phyloP scores from a whole-genome alignment of 108 stramenopile genomes.

The Pseudonitzschia multiseries region DNA sequence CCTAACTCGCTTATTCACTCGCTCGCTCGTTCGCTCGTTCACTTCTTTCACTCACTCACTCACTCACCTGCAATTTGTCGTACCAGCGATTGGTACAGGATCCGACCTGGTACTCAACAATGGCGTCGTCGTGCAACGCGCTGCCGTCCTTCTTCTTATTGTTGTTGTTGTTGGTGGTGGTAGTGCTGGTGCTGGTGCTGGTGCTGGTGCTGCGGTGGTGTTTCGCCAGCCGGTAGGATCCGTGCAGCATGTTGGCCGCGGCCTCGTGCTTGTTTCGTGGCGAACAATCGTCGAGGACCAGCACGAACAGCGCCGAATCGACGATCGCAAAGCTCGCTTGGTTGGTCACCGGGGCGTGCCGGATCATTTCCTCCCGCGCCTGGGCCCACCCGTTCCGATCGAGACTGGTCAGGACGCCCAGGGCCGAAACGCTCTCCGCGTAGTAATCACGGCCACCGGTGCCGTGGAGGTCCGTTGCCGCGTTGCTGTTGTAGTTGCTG shows the following conservation, averaged over 20 bases:
- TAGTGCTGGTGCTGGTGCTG: too few species aligned
- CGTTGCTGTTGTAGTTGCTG: too few species aligned
- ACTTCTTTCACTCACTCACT: conserved; percentile 20
- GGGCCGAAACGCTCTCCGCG: conserved; percentile 4
- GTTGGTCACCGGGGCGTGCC: conserved; percentile 45
- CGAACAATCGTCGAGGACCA: conserved; percentile 75
- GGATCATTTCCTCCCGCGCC: conserved; percentile 52
- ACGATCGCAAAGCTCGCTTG: conserved; percentile 58
- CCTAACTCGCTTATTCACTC: too few species aligned
- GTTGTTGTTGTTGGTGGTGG: too few species aligned
- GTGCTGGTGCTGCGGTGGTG: too few species aligned
- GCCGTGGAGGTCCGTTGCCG: too few species aligned
- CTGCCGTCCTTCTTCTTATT: too few species aligned
- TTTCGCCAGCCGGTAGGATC: conserved; percentile 59
- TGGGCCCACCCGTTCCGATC: conserved; percentile 76
- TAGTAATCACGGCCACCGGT: neutral
- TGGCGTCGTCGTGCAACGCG: conserved; percentile 5
- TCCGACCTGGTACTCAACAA: conserved; percentile 48
- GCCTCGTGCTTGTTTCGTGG: conserved; percentile 73
- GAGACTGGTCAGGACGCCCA: conserved; percentile 83
- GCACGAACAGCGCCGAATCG: conserved; percentile 82
- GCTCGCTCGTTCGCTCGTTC: conserved; percentile 32
- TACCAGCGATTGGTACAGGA: conserved; percentile 88
- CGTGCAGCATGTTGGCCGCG: conserved; percentile 86
- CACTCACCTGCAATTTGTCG: conserved; percentile 78